Conservation (phyloP, 108 stramenopile species). For the Skeletonema potamos region DNA sequence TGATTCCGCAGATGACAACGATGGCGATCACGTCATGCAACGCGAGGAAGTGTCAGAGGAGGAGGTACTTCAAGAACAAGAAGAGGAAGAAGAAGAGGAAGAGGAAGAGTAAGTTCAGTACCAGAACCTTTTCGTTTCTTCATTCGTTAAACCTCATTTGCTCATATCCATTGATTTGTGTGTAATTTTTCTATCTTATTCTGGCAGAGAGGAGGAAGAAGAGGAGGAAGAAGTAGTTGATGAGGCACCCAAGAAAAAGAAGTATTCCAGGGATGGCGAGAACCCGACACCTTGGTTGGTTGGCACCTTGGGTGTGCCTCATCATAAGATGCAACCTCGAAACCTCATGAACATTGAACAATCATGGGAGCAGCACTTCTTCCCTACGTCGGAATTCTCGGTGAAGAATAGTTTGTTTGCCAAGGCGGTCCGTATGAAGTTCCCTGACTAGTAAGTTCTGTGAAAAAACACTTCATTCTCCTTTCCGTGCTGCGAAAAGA, state of each 20-base stretch:
- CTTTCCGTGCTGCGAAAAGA: background rate
- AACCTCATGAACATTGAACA: constrained; percentile 10
- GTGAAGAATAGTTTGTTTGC: constrained; percentile 94
- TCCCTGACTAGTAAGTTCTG: constrained; percentile 64
- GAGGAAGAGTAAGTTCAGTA: constrained; percentile 46
- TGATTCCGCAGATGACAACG: constrained; percentile 83
- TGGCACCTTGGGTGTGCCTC: constrained; percentile 71
- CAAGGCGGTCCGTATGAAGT: constrained; percentile 67
- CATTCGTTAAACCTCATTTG: background rate
- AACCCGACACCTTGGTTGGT: constrained; percentile 92
- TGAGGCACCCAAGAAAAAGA: constrained; percentile 92
- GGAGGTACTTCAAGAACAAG: constrained; percentile 97
- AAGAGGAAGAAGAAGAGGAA: constrained; percentile 84
- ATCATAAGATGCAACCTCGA: constrained; percentile 35
- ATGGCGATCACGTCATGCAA: constrained; percentile 84
- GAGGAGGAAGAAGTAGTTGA: constrained; percentile 95
- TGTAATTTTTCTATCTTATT: background rate
- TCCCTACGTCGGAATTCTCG: constrained; percentile 90
- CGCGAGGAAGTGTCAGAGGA: constrained; percentile 96
- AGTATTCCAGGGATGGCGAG: constrained; percentile 96
- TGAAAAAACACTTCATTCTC: background rate
- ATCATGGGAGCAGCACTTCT: constrained; percentile 88
- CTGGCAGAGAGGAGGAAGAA: constrained; percentile 90
- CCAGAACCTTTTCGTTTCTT: background rate
- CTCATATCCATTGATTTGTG: background rate